Base-by-base conservation (phyloP, 495 filamentous ascomycete species). In the Pyrenula massariospora region DNA sequence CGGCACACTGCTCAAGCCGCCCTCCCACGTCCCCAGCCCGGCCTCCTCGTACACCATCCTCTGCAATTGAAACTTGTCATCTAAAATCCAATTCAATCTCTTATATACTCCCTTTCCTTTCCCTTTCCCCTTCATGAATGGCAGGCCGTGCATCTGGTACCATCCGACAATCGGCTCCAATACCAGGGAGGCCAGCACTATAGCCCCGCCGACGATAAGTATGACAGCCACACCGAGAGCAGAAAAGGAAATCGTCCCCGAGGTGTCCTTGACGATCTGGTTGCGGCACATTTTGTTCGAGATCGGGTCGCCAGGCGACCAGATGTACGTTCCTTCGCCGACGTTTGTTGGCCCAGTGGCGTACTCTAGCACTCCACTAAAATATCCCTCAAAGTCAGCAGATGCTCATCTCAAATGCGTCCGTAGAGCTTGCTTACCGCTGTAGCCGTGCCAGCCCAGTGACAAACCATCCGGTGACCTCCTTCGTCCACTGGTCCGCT, bases 401-500 rank as follows among this genome's bases (percentile, higher is more conserved):
- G n/a, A n/a, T n/a, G n/a, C n/a, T n/a, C n/a, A n/a, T n/a, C n/a
- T n/a, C n/a, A n/a, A n/a, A n/a, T n/a, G n/a, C n/a, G n/a, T n/a
- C n/a, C n/a, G n/a, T n/a, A n/a, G n/a, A n/a, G n/a, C n/a, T n/a
- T n/a, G n/a, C n/a, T n/a, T n/a, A n/a, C n/a, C 25, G 23, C 60
- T 62, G 60, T 19, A 62, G 19, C 12, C 20, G 25, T 8, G 60
- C 60, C 15, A 62, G 24, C 22, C 48, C 48, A 20, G 51, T 52
- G 50, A 15, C 50, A 22, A 62, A 62, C 60, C 42, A 68, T 54
- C 52, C 31, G 52, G 64, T 51, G 57, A 59, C 61, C 62, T 61
- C 66, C 54, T 55, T 55, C 64, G 54, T 63, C 64, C 66, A 69
- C 59, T 69, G 61, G 53, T 65, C 60, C n/a, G 23, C 56, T 31